Conservation (phyloP, 345 rosid genomes). For the Salix exigua region DNA sequence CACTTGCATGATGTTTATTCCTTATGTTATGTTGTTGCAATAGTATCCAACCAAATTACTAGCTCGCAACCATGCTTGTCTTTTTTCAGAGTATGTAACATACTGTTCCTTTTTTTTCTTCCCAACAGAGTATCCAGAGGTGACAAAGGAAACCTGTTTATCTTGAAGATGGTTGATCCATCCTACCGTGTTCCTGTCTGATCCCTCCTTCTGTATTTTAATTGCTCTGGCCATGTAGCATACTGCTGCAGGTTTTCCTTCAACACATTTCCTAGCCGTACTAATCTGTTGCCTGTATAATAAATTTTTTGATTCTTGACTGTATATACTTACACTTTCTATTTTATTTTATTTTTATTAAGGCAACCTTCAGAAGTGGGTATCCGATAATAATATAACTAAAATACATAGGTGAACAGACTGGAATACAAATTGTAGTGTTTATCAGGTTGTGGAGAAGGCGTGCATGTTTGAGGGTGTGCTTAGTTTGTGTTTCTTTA, state of each 20-base stretch:
- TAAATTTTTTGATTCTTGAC: neutral
- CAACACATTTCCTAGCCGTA: neutral
- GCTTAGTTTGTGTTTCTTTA: neutral
- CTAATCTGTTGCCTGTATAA: neutral
- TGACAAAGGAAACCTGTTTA: slow-evolving; percentile 81
- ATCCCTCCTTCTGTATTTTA: neutral
- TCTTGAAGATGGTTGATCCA: slow-evolving; percentile 89
- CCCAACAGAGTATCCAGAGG: slow-evolving; percentile 74
- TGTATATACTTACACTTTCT: neutral
- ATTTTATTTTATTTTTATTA: too few species aligned
- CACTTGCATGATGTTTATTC: neutral
- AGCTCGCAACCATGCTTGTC: neutral
- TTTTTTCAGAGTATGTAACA: neutral
- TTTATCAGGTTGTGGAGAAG: neutral
- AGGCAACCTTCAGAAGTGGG: neutral
- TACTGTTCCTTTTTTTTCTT: neutral
- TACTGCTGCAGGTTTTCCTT: neutral
- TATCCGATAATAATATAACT: neutral
- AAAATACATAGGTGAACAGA: neutral
- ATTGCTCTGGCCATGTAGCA: neutral
- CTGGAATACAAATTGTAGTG: neutral
- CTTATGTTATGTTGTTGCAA: too few species aligned
- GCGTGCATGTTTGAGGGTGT: neutral
- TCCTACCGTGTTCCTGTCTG: slow-evolving; percentile 66
- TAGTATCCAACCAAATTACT: too few species aligned